These are phyloP conservation scores for Larix sibirica DNA, from an alignment of 83 land plant genomes.

Conservation along the genomic window DNA sequence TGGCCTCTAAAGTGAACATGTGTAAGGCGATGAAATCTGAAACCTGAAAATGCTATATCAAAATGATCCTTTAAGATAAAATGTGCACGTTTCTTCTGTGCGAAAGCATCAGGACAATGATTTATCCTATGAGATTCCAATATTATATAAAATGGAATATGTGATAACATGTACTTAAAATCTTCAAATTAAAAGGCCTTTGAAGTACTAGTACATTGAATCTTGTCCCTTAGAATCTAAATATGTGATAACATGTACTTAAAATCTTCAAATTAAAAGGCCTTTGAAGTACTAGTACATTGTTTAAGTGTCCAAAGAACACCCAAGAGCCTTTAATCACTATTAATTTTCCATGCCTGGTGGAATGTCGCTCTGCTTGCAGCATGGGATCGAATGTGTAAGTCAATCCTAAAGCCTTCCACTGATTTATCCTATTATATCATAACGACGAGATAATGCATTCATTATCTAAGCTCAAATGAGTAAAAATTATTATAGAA, in stretches of 20 bases:
- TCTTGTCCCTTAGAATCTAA: not conserved
- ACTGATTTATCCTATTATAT: not conserved
- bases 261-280: not conserved
- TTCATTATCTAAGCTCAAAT: not conserved
- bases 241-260: not conserved
- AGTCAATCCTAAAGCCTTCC: constrained; percentile 1
- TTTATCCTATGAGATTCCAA: not conserved
- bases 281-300: not conserved
- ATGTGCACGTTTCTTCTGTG: not conserved
- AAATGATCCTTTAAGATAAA: not conserved
- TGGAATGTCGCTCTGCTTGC: not conserved
- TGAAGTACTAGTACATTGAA: no score
- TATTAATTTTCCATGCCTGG: not conserved
- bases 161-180: not conserved
- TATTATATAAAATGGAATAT: not conserved
- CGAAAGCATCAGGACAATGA: not conserved
- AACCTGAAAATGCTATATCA: not conserved
- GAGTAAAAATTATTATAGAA: not conserved
- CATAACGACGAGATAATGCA: not conserved
- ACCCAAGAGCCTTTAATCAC: not conserved
- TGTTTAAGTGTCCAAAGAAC: not conserved
- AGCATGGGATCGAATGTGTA: not conserved
- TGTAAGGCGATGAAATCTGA: not conserved
- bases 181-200: not conserved
- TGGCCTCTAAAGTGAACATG: not conserved